Base-by-base conservation (phyloP, 345 rosid species). In the Adansonia digitata region DNA sequence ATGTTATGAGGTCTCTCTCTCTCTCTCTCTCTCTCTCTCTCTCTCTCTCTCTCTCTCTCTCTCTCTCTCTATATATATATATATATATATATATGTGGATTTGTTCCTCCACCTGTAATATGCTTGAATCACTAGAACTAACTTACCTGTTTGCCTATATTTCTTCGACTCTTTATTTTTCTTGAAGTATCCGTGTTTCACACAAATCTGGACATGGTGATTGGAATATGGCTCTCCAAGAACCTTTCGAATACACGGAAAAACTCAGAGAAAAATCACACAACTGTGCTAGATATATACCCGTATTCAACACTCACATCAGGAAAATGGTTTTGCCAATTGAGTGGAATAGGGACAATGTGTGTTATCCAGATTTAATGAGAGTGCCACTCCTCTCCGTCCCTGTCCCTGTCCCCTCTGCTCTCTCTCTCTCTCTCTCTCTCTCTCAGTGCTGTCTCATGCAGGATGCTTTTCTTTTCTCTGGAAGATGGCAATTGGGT, bases 1-100 rank as follows among this genome's bases (percentile, higher is more conserved):
- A 75, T 94, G 98, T 81, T 90, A 88, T 48, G 96, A 92, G 97
- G 98, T 85, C 42, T 65, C 39, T 66, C 75, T 77, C 71, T 80
- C 37, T 73, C 75, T 77, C 52, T 45, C 49, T 69, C 31, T 17
- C 42, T 34, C 40, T n/a, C n/a, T n/a, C n/a, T n/a, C n/a, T n/a
- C n/a, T n/a, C n/a, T n/a, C 40, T 74, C 35, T 20, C 48, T 40
- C 52, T 15, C 48, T 46, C 26, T 59, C 40, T 39, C 12, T 27
- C 39, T 5, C 42, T 5, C 42, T 39, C 42, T 69, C 14, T 27
- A 13, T 60, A n/a, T n/a, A n/a, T 15, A 20, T 39, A 17, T 62
- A 24, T n/a, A n/a, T n/a, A n/a, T n/a, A n/a, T n/a, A n/a, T n/a
- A n/a, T n/a, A n/a, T n/a, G n/a, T n/a, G 65, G 40, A 60, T 10